phyloP scores from a whole-genome alignment of 495 filamentous ascomycete species.

The Neurospora hispaniola region DNA sequence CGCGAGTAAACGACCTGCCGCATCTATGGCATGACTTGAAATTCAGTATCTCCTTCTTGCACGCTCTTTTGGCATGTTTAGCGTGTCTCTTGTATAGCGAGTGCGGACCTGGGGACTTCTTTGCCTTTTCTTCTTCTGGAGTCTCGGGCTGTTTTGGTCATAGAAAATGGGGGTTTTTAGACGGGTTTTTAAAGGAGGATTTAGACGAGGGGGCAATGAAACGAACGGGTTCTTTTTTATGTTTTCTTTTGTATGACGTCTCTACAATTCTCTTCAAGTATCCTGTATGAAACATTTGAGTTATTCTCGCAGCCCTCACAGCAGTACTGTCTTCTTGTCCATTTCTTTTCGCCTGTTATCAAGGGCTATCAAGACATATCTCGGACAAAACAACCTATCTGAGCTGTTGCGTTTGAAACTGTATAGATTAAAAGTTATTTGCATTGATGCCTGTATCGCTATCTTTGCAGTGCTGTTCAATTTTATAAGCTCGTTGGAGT shows the following conservation, averaged over 20 bases:
- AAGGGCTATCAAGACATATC: neutral
- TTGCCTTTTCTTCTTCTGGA: constrained; percentile 7
- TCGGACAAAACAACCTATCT: neutral
- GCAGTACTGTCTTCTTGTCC: neutral
- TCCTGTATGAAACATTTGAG: neutral
- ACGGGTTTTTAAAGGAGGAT: neutral
- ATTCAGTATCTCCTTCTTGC: constrained; percentile 1
- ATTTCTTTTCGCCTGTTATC: neutral
- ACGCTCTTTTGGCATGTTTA: neutral
- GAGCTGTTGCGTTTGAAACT: neutral
- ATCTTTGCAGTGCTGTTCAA: neutral
- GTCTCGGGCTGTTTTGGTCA: constrained; percentile 7
- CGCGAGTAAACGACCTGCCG: constrained; percentile 53
- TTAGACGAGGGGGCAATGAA: neutral
- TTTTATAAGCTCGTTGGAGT: neutral
- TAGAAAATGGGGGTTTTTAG: constrained; percentile 1
- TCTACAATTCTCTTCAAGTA: neutral
- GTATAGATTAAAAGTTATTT: neutral
- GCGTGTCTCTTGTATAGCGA: constrained; percentile 1
- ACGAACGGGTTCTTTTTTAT: neutral
- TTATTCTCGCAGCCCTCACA: neutral
- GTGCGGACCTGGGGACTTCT: neutral
- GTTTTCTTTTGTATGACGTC: neutral
- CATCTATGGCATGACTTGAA: neutral
- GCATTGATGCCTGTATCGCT: neutral